These are phyloP conservation scores for Globisporangium abappressorium DNA, from an alignment of 352 stramenopile species.

Conservation along the genomic window DNA sequence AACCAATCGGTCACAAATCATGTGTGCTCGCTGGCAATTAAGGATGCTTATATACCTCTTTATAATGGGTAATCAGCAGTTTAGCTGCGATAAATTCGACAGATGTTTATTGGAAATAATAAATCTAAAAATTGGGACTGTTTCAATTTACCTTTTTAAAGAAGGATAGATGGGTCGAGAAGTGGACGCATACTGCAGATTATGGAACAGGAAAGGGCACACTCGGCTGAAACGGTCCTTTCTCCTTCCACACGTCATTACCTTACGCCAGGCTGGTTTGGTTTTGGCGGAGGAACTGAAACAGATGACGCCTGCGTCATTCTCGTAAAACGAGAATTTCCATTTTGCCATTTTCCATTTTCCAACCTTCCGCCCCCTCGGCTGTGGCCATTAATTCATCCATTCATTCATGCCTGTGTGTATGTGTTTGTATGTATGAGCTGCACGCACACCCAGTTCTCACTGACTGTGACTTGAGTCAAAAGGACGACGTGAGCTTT, in stretches of 20 bases:
- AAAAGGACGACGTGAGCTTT: no score
- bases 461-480: neutral
- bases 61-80: neutral
- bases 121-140: neutral
- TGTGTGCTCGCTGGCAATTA: slow-evolving; percentile 1
- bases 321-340: neutral
- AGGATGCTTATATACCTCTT: neutral
- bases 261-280: neutral
- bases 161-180: neutral
- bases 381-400: neutral
- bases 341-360: neutral
- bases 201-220: neutral
- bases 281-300: neutral
- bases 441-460: neutral
- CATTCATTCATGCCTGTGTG: neutral
- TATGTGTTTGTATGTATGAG: neutral
- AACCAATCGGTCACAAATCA: slow-evolving; percentile 3
- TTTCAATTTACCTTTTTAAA: neutral
- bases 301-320: neutral
- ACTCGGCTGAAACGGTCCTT: neutral
- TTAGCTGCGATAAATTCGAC: neutral
- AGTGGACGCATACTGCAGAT: neutral
- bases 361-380: neutral
- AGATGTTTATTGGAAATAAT: fast-evolving
- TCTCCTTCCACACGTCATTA: neutral